These are phyloP conservation scores for Colletotrichum brevisporum DNA, from an alignment of 2,329 filamentous ascomycete species.

Conservation along the genomic window DNA sequence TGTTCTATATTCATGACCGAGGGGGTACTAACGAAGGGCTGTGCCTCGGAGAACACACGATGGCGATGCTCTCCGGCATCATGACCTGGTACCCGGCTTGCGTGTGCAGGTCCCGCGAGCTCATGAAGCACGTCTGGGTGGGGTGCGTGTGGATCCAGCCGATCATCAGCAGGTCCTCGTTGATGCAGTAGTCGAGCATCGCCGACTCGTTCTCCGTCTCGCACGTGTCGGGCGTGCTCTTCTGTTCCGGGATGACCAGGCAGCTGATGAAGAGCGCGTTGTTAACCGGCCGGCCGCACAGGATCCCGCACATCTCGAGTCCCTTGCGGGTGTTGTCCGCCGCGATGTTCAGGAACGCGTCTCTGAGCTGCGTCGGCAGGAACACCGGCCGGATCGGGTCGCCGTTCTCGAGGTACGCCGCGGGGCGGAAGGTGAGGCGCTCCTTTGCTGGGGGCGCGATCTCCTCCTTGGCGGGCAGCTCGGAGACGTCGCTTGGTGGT, in stretches of 20 bases:
- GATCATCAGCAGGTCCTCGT: conserved; percentile 85
- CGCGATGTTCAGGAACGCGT: conserved; percentile 81
- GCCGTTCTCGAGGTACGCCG: conserved; percentile 91
- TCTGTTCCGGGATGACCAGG: conserved; percentile 92
- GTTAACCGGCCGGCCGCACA: conserved; percentile 91
- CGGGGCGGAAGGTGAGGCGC: conserved; percentile 83
- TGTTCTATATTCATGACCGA: not conserved
- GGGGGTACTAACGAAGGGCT: conserved; percentile 74
- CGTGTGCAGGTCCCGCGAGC: conserved; percentile 92
- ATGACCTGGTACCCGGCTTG: conserved; percentile 96
- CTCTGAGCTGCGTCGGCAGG: conserved; percentile 81
- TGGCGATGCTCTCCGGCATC: conserved; percentile 95
- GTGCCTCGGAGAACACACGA: conserved; percentile 92
- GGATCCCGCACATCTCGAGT: conserved; percentile 94
- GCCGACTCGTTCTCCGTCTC: conserved; percentile 90
- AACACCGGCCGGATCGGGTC: conserved; percentile 89
- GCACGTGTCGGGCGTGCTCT: conserved; percentile 91
- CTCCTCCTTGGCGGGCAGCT: conserved; percentile 54
- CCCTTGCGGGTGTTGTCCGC: conserved; percentile 83
- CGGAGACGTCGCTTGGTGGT: conserved; percentile 45
- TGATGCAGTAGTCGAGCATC: conserved; percentile 91
- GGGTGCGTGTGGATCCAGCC: conserved; percentile 99
- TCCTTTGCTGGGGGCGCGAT: conserved; percentile 59
- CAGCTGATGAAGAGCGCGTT: conserved; percentile 94
- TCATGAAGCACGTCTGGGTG: conserved; percentile 98